phyloP scores from a whole-genome alignment of 176 grass and related monocot species.

The Aechmea fasciata region DNA sequence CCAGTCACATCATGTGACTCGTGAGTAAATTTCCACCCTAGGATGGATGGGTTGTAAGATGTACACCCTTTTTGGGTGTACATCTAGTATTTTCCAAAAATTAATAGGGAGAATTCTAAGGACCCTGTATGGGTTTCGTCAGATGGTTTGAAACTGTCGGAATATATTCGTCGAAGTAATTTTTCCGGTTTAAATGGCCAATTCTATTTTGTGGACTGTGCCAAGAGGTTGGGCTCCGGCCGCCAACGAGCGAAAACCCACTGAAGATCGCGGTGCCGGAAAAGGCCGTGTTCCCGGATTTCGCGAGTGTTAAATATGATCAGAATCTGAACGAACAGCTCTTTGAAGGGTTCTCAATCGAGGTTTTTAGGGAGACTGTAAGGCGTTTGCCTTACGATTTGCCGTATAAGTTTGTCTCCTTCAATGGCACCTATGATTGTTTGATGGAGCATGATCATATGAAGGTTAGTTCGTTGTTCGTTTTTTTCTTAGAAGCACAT shows the following conservation, averaged over 20 bases:
- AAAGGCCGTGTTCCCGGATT: slow-evolving; percentile 22
- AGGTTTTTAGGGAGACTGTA: slow-evolving; percentile 35
- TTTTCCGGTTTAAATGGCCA: slow-evolving; percentile 34
- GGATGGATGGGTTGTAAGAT: too few species aligned
- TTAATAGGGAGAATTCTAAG: not conserved
- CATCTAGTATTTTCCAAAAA: too few species aligned
- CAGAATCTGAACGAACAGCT: slow-evolving; percentile 19
- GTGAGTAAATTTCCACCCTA: too few species aligned
- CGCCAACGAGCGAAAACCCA: slow-evolving; percentile 20
- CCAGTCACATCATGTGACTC: too few species aligned
- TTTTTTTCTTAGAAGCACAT: too few species aligned
- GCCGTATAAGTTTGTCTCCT: slow-evolving; percentile 33
- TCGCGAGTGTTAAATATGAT: slow-evolving; percentile 37
- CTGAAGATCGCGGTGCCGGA: slow-evolving; percentile 33
- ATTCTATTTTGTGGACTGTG: slow-evolving; percentile 26
- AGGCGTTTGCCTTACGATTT: slow-evolving; percentile 31
- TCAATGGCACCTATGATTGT: slow-evolving; percentile 31
- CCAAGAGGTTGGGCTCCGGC: slow-evolving; percentile 47
- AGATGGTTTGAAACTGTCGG: slow-evolving; percentile 27
- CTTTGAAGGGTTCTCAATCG: slow-evolving; percentile 25
- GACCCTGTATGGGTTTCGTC: slow-evolving; percentile 18
- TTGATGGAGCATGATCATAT: slow-evolving; percentile 35
- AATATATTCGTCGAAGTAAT: slow-evolving; percentile 17
- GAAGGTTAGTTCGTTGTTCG: slow-evolving; percentile 8
- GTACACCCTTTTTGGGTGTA: too few species aligned